phyloP scores from a whole-genome alignment of 768 basidiomycete species.

The Calocybe cyanea region DNA sequence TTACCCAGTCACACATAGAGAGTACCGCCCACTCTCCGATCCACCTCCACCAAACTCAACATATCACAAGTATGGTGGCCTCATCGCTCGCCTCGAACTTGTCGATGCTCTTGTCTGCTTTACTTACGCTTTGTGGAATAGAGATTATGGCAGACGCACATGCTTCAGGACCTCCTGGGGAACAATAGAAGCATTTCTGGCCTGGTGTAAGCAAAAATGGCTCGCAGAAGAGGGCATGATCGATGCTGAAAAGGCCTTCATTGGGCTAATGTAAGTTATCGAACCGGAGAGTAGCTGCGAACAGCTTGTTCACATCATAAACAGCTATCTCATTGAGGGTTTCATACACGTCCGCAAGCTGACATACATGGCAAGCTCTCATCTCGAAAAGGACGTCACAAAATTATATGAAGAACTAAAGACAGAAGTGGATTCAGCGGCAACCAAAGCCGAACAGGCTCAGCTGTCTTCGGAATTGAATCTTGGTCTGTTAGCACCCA shows the following conservation, averaged over 20 bases:
- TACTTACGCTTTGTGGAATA: constrained; percentile 80
- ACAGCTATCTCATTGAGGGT: constrained; percentile 75
- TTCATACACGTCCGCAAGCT: constrained; percentile 54
- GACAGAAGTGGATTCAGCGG: constrained; percentile 37
- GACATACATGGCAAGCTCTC: constrained; percentile 27
- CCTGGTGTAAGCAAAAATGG: constrained; percentile 73
- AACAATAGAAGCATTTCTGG: constrained; percentile 66
- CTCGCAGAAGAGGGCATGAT: constrained; percentile 44
- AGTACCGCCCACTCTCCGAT: constrained; percentile 57
- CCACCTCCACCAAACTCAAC: constrained; percentile 64
- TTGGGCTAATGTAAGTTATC: constrained; percentile 73
- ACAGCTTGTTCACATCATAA: constrained; percentile 26
- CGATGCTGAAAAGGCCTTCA: constrained; percentile 58
- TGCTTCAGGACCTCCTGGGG: constrained; percentile 64
- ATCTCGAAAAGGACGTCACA: constrained; percentile 37
- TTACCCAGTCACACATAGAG: constrained; percentile 58
- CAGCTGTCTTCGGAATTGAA: constrained; percentile 21
- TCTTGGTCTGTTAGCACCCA: constrained; percentile 28
- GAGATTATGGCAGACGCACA: constrained; percentile 52
- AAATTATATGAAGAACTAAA: constrained; percentile 31
- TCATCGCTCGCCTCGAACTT: constrained; percentile 77
- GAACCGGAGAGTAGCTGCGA: constrained; percentile 14
- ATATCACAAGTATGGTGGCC: constrained; percentile 71
- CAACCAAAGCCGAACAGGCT: constrained; percentile 33
- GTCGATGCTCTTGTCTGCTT: constrained; percentile 82